A percentile compares a stretch with the other conserved stretches of the same genome.
phyloP scores from a whole-genome alignment of 768 basidiomycete genomes.

The Symmetrospora coprosmae region DNA sequence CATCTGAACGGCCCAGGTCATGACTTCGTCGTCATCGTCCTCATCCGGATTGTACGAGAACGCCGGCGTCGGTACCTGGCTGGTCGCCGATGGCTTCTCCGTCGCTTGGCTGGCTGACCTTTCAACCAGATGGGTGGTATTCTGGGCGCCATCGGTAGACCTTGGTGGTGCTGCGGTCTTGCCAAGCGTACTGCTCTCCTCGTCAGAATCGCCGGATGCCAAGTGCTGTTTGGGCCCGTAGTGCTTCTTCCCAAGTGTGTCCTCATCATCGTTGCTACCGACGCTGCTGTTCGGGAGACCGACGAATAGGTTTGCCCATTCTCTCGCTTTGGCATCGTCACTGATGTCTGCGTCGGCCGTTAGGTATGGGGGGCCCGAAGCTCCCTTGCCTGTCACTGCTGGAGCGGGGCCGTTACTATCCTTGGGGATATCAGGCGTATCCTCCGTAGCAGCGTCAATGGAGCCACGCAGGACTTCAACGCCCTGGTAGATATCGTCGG shows the following conservation, averaged over 20 bases:
- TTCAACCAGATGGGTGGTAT: background rate
- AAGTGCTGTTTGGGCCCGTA: no score
- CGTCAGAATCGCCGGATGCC: background rate
- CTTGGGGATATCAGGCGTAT: background rate
- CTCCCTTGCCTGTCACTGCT: no score
- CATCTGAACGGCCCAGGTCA: constrained; percentile 24
- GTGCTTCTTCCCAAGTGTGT: background rate
- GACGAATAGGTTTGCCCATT: constrained; percentile 6
- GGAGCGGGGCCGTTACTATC: background rate
- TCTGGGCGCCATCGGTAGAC: background rate
- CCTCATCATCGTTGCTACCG: background rate
- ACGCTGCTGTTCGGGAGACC: background rate
- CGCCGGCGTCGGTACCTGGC: background rate
- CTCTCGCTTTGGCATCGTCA: background rate
- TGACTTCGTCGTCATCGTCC: constrained; percentile 19
- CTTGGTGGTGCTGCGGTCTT: background rate
- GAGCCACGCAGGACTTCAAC: constrained; percentile 5
- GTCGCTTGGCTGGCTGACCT: background rate
- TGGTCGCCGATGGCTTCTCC: background rate
- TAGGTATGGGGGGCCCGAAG: no score
- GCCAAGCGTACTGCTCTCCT: constrained; percentile 12
- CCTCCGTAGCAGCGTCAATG: constrained; percentile 4
- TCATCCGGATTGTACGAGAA: constrained; percentile 20
- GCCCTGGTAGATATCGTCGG: constrained; percentile 6
- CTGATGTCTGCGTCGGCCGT: no score